phyloP scores from a whole-genome alignment of 2,329 filamentous ascomycete species.

The Fonsecaea erecta region DNA sequence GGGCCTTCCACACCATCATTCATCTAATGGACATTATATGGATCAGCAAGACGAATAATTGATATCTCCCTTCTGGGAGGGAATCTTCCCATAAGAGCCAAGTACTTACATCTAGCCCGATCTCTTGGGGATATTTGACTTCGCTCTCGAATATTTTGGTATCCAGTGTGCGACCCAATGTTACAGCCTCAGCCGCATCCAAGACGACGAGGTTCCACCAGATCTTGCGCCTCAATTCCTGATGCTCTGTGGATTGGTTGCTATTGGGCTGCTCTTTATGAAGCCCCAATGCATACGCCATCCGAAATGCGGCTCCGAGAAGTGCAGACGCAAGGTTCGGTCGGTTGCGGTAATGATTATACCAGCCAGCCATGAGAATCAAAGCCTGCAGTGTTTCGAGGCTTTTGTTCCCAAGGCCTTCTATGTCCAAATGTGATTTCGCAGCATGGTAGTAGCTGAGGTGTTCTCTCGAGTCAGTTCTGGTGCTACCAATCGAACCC shows the following conservation, averaged over 20 bases:
- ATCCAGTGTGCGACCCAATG: constrained; percentile 19
- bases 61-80: neutral
- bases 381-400: constrained; percentile 36
- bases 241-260: constrained; percentile 32
- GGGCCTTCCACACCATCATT: neutral
- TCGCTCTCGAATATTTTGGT: constrained; percentile 21
- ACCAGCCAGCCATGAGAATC: constrained; percentile 36
- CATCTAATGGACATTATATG: neutral
- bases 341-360: constrained; percentile 35
- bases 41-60: neutral
- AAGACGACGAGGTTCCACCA: constrained; percentile 28
- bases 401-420: constrained; percentile 33
- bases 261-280: constrained; percentile 24
- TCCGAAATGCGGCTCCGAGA: constrained; percentile 36
- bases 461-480: constrained; percentile 29
- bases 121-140: constrained; percentile 14
- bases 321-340: constrained; percentile 37
- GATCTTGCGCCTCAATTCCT: constrained; percentile 35
- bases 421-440: constrained; percentile 32
- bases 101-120: constrained; percentile 9
- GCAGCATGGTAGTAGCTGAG: constrained; percentile 33
- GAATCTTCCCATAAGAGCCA: neutral
- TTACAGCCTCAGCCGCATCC: constrained; percentile 24
- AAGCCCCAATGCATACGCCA: constrained; percentile 35
- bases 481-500: constrained; percentile 33